Evolutionary conservation across 495 filamentous ascomycete genomes (phyloP).

Genomic region (Choiromyces venosus): DNA sequence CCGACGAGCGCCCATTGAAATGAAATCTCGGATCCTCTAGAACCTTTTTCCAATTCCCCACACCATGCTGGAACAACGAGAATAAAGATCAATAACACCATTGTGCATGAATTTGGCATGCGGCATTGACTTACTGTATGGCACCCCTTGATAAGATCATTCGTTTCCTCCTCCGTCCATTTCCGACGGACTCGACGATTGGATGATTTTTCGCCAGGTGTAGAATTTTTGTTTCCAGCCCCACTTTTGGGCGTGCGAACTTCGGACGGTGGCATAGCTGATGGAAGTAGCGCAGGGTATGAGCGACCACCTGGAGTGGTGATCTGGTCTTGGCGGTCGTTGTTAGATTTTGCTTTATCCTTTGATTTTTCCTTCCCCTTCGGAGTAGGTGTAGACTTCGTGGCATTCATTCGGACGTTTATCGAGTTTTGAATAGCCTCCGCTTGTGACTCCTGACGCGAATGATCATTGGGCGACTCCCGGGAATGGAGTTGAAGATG

Average conservation of each 20-base stretch:
- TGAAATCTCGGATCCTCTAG: constrained; percentile 56
- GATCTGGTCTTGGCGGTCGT: constrained; percentile 33
- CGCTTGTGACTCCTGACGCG: constrained; percentile 26
- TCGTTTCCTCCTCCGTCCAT: constrained; percentile 66
- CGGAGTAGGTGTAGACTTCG: constrained; percentile 32
- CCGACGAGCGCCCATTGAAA: constrained; percentile 59
- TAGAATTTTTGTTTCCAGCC: constrained; percentile 22
- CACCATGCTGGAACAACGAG: constrained; percentile 47
- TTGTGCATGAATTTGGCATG: constrained; percentile 6
- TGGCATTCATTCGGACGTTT: constrained; percentile 25
- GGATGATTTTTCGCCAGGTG: constrained; percentile 28
- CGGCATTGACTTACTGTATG: constrained; percentile 50
- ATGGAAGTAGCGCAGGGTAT: constrained; percentile 28
- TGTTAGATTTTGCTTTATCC: constrained; percentile 22
- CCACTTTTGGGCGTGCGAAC: constrained; percentile 18
- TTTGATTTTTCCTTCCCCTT: constrained; percentile 32
- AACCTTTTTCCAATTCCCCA: constrained; percentile 69
- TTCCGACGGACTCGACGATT: constrained; percentile 43
- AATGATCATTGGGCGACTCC: constrained; percentile 23
- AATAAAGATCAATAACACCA: constrained; percentile 23
- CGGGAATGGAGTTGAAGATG: constrained; percentile 23
- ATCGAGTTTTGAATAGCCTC: constrained; percentile 24
- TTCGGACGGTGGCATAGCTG: constrained; percentile 29
- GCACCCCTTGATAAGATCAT: constrained; percentile 56
- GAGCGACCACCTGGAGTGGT: constrained; percentile 24